These are phyloP conservation scores for Geotrichum histeridarum DNA, from an alignment of 1,139 yeast genomes.

Conservation along the genomic window DNA sequence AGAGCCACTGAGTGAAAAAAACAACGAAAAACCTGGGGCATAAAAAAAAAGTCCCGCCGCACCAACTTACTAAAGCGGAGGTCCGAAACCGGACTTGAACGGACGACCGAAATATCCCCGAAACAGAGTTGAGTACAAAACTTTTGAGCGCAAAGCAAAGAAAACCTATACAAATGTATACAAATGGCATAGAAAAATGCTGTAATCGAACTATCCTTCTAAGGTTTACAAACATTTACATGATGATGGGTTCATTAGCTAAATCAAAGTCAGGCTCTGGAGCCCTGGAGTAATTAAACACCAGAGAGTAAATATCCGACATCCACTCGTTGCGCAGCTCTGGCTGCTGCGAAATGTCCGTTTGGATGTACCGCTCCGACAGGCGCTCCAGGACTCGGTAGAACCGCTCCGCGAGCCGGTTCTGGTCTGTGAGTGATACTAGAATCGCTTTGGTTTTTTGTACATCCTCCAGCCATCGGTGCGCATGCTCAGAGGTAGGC, in stretches of 20 bases:
- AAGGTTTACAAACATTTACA: conserved; percentile 1
- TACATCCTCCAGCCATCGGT: conserved; percentile 47
- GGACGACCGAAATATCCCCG: background rate
- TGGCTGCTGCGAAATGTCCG: conserved; percentile 10
- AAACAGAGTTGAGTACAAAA: background rate
- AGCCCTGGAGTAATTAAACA: conserved; percentile 25
- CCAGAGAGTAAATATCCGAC: conserved; percentile 33
- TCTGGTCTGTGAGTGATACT: conserved; percentile 40
- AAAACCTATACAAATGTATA: background rate
- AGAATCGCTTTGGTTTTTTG: conserved; percentile 45
- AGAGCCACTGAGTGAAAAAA: no score
- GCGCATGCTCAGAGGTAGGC: conserved; percentile 43
- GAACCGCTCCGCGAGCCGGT: conserved; percentile 49
- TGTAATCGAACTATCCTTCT: background rate
- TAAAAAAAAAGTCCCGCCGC: no score
- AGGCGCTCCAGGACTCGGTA: conserved; percentile 47
- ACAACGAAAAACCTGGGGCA: no score
- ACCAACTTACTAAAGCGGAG: no score
- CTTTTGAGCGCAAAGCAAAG: background rate
- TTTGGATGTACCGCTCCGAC: conserved; percentile 31
- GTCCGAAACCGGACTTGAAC: background rate
- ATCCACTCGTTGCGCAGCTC: conserved; percentile 25
- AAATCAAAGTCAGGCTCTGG: conserved; percentile 10
- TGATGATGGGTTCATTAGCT: conserved; percentile 9
- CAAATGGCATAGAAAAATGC: background rate